Percentiles rank a stretch among this genome's conserved stretches.
These are phyloP conservation scores for Phytophthora foliorum DNA, from an alignment of 352 stramenopile genomes.

Conservation along the genomic window DNA sequence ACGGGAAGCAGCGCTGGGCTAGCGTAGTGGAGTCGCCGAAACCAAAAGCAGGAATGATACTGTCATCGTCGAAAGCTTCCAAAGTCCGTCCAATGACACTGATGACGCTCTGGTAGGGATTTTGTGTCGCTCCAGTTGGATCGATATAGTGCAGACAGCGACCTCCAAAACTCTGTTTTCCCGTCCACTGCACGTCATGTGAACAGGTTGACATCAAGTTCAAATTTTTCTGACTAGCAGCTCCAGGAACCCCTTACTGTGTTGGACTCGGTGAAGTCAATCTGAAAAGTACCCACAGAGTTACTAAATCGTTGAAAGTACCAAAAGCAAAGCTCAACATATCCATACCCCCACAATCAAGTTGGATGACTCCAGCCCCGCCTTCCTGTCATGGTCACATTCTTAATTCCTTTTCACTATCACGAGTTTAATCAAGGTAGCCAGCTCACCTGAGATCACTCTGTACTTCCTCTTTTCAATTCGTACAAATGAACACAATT, in stretches of 20 bases:
- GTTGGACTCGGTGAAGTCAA: slow-evolving; percentile 82
- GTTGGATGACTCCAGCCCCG: slow-evolving; percentile 69
- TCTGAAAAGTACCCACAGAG: slow-evolving; percentile 21
- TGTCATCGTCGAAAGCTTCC: slow-evolving; percentile 84
- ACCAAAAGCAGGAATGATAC: slow-evolving; percentile 75
- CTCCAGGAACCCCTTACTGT: slow-evolving; percentile 34
- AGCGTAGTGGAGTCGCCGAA: slow-evolving; percentile 73
- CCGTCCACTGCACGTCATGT: slow-evolving; percentile 59
- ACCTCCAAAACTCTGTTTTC: slow-evolving; percentile 66
- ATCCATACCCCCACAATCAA: slow-evolving; percentile 59
- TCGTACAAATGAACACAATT: not conserved
- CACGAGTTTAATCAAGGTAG: not conserved
- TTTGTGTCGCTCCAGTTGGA: slow-evolving; percentile 54
- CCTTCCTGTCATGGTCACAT: slow-evolving; percentile 24
- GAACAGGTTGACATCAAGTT: not conserved
- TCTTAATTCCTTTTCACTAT: not conserved
- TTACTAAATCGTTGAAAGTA: not conserved
- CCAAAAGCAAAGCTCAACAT: not conserved
- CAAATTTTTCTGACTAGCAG: not conserved
- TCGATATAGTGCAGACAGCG: slow-evolving; percentile 74
- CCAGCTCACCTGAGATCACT: slow-evolving; percentile 40
- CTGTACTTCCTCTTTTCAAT: slow-evolving; percentile 51
- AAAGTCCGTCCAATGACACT: slow-evolving; percentile 67
- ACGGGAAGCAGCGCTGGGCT: slow-evolving; percentile 57
- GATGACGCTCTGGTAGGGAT: slow-evolving; percentile 80